Percentiles rank a stretch among this genome's conserved stretches.
Conservation (phyloP, 2,329 filamentous ascomycete genomes). For the Aspergillus chevalieri region DNA sequence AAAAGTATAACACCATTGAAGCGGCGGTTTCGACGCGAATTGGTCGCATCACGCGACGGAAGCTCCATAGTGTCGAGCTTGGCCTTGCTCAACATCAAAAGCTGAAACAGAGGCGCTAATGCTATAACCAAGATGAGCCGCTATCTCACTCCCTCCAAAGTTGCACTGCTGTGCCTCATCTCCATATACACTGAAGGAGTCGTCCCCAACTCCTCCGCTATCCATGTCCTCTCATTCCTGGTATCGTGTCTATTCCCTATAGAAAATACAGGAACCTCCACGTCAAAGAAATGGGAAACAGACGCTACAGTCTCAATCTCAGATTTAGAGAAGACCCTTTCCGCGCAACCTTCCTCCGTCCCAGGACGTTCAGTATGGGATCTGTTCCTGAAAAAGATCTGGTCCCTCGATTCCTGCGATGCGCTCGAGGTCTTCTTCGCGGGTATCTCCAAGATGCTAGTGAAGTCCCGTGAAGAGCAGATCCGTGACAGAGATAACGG, state of each 20-base stretch:
- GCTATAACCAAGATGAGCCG: slow-evolving; percentile 57
- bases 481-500: slow-evolving; percentile 51
- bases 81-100: not conserved
- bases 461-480: slow-evolving; percentile 57
- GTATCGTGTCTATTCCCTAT: slow-evolving; percentile 59
- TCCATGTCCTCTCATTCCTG: slow-evolving; percentile 73
- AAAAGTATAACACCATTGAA: not conserved
- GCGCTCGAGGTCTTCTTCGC: slow-evolving; percentile 72
- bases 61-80: not conserved
- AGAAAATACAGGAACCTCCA: slow-evolving; percentile 21
- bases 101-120: not conserved
- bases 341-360: slow-evolving; percentile 45
- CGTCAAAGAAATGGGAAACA: slow-evolving; percentile 19
- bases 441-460: slow-evolving; percentile 52
- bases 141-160: slow-evolving; percentile 82
- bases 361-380: slow-evolving; percentile 85
- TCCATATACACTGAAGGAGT: slow-evolving; percentile 71
- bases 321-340: slow-evolving; percentile 45
- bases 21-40: not conserved
- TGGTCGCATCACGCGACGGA: not conserved
- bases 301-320: slow-evolving; percentile 34
- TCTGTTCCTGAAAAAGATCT: slow-evolving; percentile 70
- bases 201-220: slow-evolving; percentile 63
- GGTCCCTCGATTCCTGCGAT: slow-evolving; percentile 77
- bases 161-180: slow-evolving; percentile 73